Evolutionary conservation across 176 grass and related monocot genomes (phyloP).

Genomic region (Secale cereale): DNA sequence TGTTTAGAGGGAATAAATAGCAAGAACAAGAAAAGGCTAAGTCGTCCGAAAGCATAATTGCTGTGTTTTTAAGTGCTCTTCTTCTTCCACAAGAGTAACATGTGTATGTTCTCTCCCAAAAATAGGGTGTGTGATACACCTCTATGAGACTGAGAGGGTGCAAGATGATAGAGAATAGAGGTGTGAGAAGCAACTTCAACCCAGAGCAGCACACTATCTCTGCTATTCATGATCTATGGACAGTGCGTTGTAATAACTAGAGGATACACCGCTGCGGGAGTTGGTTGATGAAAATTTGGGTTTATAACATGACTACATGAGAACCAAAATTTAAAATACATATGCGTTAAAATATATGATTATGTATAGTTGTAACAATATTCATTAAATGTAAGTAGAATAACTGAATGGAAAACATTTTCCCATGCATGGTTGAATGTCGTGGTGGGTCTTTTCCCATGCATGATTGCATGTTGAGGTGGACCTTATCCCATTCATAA

Average conservation of each 20-base stretch:
- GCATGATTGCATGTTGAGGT: too few species aligned
- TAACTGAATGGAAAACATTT: too few species aligned
- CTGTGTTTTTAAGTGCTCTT: background rate
- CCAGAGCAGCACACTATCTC: background rate
- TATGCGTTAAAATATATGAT: too few species aligned
- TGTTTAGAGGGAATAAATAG: background rate
- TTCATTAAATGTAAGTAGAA: too few species aligned
- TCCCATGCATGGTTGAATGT: too few species aligned
- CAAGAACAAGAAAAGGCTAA: background rate
- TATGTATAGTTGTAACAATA: too few species aligned
- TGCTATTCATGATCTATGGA: background rate
- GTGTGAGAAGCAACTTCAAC: background rate
- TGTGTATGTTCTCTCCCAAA: background rate
- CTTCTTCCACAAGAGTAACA: background rate
- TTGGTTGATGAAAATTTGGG: too few species aligned
- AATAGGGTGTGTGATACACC: background rate
- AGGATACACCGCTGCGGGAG: too few species aligned
- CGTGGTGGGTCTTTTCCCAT: too few species aligned
- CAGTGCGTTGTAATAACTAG: background rate
- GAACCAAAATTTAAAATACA: too few species aligned
- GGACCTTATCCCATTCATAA: too few species aligned
- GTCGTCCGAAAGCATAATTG: background rate
- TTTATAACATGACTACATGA: too few species aligned
- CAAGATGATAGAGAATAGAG: background rate
- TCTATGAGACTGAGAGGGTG: background rate